Evolutionary conservation across 2,329 filamentous ascomycete species (phyloP).

Genomic region (Ophiostoma populinum): DNA sequence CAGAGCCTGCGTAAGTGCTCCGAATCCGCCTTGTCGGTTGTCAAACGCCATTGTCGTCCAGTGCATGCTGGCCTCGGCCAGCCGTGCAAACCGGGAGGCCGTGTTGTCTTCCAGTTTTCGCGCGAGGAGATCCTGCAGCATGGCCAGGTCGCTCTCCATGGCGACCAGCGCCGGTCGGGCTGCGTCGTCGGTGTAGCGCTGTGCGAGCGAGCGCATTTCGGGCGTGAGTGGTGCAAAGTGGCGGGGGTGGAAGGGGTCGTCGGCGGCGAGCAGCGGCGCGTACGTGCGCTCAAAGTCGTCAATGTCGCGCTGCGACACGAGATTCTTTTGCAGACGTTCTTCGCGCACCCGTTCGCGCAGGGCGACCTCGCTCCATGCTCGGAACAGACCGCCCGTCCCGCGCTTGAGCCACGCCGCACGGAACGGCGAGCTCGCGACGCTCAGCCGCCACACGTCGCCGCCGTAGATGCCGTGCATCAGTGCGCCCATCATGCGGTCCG

Average conservation of each 20-base stretch:
- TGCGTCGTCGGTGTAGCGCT: neutral
- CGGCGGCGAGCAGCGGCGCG: neutral
- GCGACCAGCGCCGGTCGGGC: neutral
- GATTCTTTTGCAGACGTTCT: too few species aligned
- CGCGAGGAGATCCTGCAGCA: conserved; percentile 6
- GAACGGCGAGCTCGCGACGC: conserved; percentile 24
- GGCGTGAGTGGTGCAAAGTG: conserved; percentile 3
- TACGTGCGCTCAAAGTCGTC: neutral
- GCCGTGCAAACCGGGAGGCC: conserved; percentile 1
- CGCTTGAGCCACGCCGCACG: conserved; percentile 6
- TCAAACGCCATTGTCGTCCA: conserved; percentile 30
- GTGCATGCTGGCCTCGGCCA: conserved; percentile 15
- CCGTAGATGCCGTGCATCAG: conserved; percentile 80
- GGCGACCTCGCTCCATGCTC: neutral
- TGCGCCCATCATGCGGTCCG: conserved; percentile 60
- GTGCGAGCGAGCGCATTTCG: neutral
- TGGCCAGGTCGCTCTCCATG: conserved; percentile 5
- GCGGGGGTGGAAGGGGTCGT: neutral
- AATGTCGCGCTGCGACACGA: neutral
- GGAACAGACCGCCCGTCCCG: neutral
- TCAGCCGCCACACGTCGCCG: conserved; percentile 69
- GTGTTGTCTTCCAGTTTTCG: conserved; percentile 1
- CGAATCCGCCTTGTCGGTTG: conserved; percentile 33
- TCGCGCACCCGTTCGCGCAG: too few species aligned
- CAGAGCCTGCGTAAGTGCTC: conserved; percentile 39